Evolutionary conservation across 2,329 filamentous ascomycete genomes (phyloP).

Genomic region (Colletotrichum kahawae): DNA sequence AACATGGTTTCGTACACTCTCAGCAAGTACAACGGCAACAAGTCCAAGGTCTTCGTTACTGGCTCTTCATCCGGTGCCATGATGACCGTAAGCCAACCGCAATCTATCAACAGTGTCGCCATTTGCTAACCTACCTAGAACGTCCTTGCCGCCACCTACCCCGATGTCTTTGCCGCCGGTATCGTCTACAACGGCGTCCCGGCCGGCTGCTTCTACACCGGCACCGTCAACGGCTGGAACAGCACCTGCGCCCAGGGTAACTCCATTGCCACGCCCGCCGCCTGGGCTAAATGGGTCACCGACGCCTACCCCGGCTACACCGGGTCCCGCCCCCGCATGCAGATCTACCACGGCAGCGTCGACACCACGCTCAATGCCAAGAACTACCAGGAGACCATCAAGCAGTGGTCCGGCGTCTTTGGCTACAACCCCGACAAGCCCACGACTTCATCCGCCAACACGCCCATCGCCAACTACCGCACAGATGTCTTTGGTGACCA

Average conservation of each 20-base stretch:
- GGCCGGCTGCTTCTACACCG: conserved; percentile 56
- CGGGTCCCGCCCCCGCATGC: conserved; percentile 59
- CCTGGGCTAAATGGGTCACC: conserved; percentile 45
- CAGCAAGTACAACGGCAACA: conserved; percentile 51
- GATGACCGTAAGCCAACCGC: conserved; percentile 15
- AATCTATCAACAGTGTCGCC: too few relatives aligned
- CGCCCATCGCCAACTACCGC: conserved; percentile 40
- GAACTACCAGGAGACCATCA: conserved; percentile 63
- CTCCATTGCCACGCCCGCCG: conserved; percentile 41
- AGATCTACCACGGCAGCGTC: conserved; percentile 61
- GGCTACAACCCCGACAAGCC: conserved; percentile 39
- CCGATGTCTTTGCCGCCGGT: conserved; percentile 57
- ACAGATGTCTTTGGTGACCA: conserved; percentile 43
- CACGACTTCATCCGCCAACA: conserved; percentile 33
- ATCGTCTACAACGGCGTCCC: conserved; percentile 58
- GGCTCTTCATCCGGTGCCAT: conserved; percentile 32
- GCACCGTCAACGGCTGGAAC: conserved; percentile 56
- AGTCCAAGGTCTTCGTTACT: conserved; percentile 52
- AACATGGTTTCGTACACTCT: conserved; percentile 59
- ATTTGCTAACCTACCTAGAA: conserved; percentile 27
- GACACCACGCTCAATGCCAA: conserved; percentile 55
- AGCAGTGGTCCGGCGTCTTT: conserved; percentile 60
- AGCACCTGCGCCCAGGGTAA: conserved; percentile 57
- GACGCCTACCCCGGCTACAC: conserved; percentile 55
- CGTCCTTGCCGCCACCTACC: conserved; percentile 59